Evolutionary conservation across 129 eudicot genomes (phyloP).

Genomic region (Arctium minus): DNA sequence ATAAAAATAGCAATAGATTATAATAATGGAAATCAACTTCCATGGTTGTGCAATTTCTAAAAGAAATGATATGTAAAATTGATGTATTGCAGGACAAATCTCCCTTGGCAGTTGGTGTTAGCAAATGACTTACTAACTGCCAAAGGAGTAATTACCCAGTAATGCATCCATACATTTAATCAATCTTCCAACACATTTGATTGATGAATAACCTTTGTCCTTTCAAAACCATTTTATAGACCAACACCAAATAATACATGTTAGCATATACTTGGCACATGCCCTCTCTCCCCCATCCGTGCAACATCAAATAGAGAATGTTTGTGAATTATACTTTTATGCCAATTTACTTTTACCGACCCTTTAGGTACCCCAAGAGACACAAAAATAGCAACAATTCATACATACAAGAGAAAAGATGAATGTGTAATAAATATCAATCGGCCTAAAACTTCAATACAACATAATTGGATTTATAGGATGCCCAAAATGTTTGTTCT

Average conservation of each 20-base stretch:
- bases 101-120: no score
- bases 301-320: not conserved
- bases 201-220: not conserved
- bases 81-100: no score
- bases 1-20: no score
- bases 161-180: not conserved
- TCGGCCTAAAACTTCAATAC: no score
- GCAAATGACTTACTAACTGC: no score
- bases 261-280: conserved; percentile 10
- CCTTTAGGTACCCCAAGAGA: not conserved
- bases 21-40: no score
- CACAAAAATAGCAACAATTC: not conserved
- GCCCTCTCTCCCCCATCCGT: not conserved
- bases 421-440: no score
- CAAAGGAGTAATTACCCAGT: no score
- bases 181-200: not conserved
- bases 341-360: not conserved
- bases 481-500: no score
- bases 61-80: no score
- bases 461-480: no score
- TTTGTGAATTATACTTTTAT: not conserved
- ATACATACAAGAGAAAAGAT: not conserved
- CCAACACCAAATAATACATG: not conserved
- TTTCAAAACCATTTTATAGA: not conserved
- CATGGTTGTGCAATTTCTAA: no score